phyloP scores from a whole-genome alignment of 306 rosid species.

The Inga laurina region DNA sequence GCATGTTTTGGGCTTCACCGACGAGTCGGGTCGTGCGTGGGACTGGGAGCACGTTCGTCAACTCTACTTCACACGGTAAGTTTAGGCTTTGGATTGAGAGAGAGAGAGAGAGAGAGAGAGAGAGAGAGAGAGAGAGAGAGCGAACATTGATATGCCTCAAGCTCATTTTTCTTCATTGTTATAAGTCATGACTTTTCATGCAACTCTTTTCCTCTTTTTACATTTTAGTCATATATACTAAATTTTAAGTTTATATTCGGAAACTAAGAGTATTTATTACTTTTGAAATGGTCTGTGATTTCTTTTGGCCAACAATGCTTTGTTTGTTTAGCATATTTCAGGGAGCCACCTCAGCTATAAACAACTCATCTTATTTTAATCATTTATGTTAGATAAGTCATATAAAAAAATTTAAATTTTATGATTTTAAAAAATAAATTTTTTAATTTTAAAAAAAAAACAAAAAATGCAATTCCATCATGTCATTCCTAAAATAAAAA shows the following conservation, averaged over 20 bases:
- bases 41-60: constrained; percentile 34
- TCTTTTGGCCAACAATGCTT: neutral
- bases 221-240: neutral
- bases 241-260: neutral
- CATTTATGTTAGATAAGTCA: rapidly evolving
- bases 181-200: neutral
- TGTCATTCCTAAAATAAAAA: no score
- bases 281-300: neutral
- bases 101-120: neutral
- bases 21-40: constrained; percentile 40
- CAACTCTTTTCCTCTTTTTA: neutral
- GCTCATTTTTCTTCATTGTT: neutral
- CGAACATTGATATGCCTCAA: neutral
- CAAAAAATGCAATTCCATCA: no score
- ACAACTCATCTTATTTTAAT: no score
- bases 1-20: constrained; percentile 41
- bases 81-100: constrained; percentile 8
- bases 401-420: no score
- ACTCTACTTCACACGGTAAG: neutral
- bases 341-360: no score
- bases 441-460: no score
- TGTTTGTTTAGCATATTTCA: neutral
- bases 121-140: neutral
- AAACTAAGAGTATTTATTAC: neutral
- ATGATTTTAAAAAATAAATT: no score